phyloP scores from a whole-genome alignment of 2,329 filamentous ascomycete species.

The Albifimbria verrucaria region DNA sequence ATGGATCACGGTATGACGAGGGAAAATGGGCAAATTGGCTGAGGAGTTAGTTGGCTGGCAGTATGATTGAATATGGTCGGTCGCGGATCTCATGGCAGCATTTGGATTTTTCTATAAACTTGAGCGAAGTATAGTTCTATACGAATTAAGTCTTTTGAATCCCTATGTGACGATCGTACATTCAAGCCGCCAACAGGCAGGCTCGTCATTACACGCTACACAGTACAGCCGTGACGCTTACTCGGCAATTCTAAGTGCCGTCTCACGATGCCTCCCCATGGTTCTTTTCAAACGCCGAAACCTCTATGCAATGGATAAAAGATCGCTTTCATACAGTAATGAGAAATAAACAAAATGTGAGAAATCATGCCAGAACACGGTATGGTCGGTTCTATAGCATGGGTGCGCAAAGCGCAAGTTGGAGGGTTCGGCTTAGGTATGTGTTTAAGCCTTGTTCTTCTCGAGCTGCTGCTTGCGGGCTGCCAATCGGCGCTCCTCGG shows the following conservation, averaged over 20 bases:
- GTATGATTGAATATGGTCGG: not conserved
- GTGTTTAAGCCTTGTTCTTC: constrained; percentile 18
- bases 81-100: not conserved
- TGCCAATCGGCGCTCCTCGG: constrained; percentile 64
- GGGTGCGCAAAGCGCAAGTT: too few relatives aligned
- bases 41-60: not conserved
- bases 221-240: too few relatives aligned
- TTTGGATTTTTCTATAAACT: not conserved
- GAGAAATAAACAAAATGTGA: not conserved
- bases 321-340: not conserved
- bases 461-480: constrained; percentile 29
- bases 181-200: too few relatives aligned
- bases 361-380: not conserved
- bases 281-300: not conserved
- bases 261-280: too few relatives aligned
- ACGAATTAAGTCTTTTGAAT: too few relatives aligned
- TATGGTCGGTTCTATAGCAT: not conserved
- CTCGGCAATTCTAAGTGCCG: too few relatives aligned
- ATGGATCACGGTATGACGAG: not conserved
- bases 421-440: not conserved
- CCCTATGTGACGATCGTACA: too few relatives aligned
- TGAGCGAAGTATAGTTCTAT: not conserved
- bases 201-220: too few relatives aligned
- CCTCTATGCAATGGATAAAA: not conserved
- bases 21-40: not conserved